Percentiles rank a stretch among this genome's conserved stretches.
Evolutionary conservation across 495 filamentous ascomycete species (phyloP).

Genomic region (Penicillium canariense): DNA sequence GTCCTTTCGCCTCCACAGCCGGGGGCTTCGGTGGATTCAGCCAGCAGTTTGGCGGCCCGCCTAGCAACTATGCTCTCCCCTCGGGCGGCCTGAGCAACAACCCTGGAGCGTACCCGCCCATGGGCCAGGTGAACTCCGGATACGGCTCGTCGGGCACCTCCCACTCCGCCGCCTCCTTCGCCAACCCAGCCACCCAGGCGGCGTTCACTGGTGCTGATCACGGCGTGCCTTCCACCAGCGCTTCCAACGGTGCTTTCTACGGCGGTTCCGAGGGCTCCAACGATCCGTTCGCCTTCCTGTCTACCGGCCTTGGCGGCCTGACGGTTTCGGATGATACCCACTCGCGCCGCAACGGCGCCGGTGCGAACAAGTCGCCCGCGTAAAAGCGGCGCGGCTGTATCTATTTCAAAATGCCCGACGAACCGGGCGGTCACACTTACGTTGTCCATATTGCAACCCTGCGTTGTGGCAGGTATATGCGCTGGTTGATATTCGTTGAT

Average conservation of each 20-base stretch:
- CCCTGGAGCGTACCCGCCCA: slow-evolving; percentile 74
- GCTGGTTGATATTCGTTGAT: slow-evolving; percentile 60
- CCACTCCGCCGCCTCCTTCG: slow-evolving; percentile 85
- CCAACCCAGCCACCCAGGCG: slow-evolving; percentile 87
- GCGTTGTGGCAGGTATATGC: slow-evolving; percentile 53
- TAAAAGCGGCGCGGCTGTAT: slow-evolving; percentile 29
- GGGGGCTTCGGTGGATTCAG: slow-evolving; percentile 76
- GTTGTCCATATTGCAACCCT: slow-evolving; percentile 44
- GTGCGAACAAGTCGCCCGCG: slow-evolving; percentile 49
- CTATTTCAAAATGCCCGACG: slow-evolving; percentile 21
- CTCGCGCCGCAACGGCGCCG: slow-evolving; percentile 70
- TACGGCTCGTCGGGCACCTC: slow-evolving; percentile 63
- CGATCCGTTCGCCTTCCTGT: slow-evolving; percentile 90
- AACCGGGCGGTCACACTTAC: slow-evolving; percentile 29
- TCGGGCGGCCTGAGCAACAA: slow-evolving; percentile 77
- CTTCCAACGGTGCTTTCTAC: slow-evolving; percentile 57
- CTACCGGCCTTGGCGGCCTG: slow-evolving; percentile 73
- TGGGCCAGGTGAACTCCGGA: slow-evolving; percentile 68
- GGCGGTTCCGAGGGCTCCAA: slow-evolving; percentile 58
- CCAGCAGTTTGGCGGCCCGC: slow-evolving; percentile 85
- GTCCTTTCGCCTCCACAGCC: slow-evolving; percentile 68
- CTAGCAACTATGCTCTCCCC: slow-evolving; percentile 85
- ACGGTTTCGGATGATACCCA: slow-evolving; percentile 77
- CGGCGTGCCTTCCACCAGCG: slow-evolving; percentile 51
- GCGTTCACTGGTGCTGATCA: slow-evolving; percentile 86